Base-by-base conservation (phyloP, 805 yeast species). In the Metahyphopichia silvanorum region DNA sequence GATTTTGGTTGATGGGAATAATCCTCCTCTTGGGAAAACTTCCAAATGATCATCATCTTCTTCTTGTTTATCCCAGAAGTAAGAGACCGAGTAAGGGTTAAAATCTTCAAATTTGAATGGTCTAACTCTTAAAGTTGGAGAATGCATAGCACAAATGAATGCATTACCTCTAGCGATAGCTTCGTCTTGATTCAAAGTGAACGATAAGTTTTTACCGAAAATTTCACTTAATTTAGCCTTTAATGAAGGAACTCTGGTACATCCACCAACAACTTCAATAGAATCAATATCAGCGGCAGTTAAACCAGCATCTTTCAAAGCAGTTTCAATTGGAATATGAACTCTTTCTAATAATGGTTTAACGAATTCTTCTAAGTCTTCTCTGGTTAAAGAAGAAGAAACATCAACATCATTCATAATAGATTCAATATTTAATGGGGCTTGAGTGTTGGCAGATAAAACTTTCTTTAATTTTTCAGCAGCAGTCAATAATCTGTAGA, bases 141-240 rank as follows among this genome's bases (percentile, higher is more conserved):
- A 91, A 76, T 89, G 98, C 71, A 88, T 86, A 49, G 98, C 99
- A 67, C 98, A 93, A 56, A 93, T 85, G 69, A 93, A 93, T 30
- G 98, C 96, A 53, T 96, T 95, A 74, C 99, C 99, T 67, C 91
- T 86, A 36, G 98, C 98, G 61, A 91, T 84, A 43, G 98, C 96
- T 76, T 93, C 99, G 61, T 93, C 99, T 72, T 89, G 97, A 77
- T 93, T 93, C 69, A 94, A 79, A 50, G 98, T 94, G 74, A 85
- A 84, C 25, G 96, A 86, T 59, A 93, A 74, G 52, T 71, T 82
- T 71, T 85, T 85, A 62, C 86, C 86, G 60, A 93, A 87, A 46
- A 85, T 73, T 57, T 82, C 85, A 49, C 83, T 49, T 50, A 93
- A 75, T 57, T 77, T 82, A 49, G 81, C 76, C 77, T 93, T 93